A percentile compares a stretch with the other conserved stretches of the same genome.
phyloP scores from a whole-genome alignment of 108 stramenopile genomes.

The Stephanodiscus triporus region DNA sequence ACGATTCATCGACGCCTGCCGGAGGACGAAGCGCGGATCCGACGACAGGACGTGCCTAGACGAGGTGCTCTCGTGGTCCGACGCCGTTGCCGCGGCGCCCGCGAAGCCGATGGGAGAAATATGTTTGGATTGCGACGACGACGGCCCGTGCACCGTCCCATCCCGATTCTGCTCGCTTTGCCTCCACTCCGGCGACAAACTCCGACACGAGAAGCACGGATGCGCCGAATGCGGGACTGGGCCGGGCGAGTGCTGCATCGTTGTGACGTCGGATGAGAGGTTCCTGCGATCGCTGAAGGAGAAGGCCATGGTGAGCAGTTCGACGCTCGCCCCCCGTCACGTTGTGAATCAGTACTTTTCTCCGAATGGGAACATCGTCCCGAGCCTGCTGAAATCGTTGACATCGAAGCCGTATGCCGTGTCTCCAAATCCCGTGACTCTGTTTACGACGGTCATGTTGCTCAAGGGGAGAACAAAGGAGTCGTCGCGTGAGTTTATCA shows the following conservation, averaged over 20 bases:
- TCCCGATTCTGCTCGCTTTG: slow-evolving; percentile 65
- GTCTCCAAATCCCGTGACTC: slow-evolving; percentile 38
- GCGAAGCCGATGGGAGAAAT: slow-evolving; percentile 1
- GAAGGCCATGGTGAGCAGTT: slow-evolving; percentile 59
- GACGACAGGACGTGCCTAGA: slow-evolving; percentile 57
- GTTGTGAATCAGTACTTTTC: slow-evolving; percentile 58
- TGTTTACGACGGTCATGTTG: slow-evolving; percentile 53
- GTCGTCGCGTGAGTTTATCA: slow-evolving; percentile 61
- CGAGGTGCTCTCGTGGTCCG: slow-evolving; percentile 64
- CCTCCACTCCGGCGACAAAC: slow-evolving; percentile 66
- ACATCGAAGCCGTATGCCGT: slow-evolving; percentile 30
- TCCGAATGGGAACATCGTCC: slow-evolving; percentile 74
- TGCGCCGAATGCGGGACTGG: slow-evolving; percentile 75
- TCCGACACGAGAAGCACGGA: slow-evolving; percentile 67
- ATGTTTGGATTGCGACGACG: slow-evolving; percentile 33
- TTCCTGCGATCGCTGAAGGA: slow-evolving; percentile 54
- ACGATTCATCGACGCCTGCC: slow-evolving; percentile 69
- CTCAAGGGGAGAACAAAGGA: slow-evolving; percentile 59
- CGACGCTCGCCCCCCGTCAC: slow-evolving; percentile 56
- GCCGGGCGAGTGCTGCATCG: slow-evolving; percentile 75
- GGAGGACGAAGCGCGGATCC: slow-evolving; percentile 54
- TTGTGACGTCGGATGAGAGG: slow-evolving; percentile 52
- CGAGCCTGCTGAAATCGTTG: slow-evolving; percentile 36
- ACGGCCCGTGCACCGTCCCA: slow-evolving; percentile 31
- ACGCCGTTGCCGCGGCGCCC: slow-evolving; percentile 14